Evolutionary conservation across 2,329 filamentous ascomycete species (phyloP), one percentile per base, ranked within the genome.

Genomic region (Phyllosticta paracitricarpa): DNA sequence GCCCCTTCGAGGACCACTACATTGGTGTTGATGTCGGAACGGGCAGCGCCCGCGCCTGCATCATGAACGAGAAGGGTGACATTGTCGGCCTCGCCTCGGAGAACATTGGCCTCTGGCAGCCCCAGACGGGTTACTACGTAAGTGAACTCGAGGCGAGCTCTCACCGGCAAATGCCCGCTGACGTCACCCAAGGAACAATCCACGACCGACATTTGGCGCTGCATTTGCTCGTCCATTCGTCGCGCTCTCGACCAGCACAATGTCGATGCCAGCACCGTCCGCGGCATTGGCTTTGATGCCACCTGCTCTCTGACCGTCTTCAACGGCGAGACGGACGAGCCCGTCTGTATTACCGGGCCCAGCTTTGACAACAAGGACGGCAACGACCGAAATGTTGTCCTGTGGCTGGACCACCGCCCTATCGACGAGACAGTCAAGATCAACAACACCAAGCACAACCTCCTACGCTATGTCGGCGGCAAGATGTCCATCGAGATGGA

Each of bases 401-500:
- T 99, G 25, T 99, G 94, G 94, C 87, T 99, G 61, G 94, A 99
- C 75, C 94, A 99, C 75, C 86, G 94, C 51, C 91, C 94, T 0
- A 84, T 94, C 14, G 84, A 89, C 63, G 94, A 99, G 81, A 95
- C 93, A 0, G 87, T 89, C 65, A 89, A 89, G 77, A 96, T 99
- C 78, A 99, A 99, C 74, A 85, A 85, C 60, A 97, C 94, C 2
- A 82, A 87, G 59, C 94, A 99, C 79, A 94, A 95, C 74, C 81
- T 99, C 59, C 84, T 99, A 63, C 89, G 91, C 70, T 99, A 99
- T 72, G 94, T 99, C 19, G 94, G 94, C 67, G 94, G 94, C 65
- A 93, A 89, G 73, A 99, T 99, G 94, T 96, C 91, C 73, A 93
- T 97, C 66, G 94, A 99, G 80, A 99, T 99, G 94, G 94, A 99